Conservation (phyloP, 345 rosid genomes). For the Pistacia integerrima region DNA sequence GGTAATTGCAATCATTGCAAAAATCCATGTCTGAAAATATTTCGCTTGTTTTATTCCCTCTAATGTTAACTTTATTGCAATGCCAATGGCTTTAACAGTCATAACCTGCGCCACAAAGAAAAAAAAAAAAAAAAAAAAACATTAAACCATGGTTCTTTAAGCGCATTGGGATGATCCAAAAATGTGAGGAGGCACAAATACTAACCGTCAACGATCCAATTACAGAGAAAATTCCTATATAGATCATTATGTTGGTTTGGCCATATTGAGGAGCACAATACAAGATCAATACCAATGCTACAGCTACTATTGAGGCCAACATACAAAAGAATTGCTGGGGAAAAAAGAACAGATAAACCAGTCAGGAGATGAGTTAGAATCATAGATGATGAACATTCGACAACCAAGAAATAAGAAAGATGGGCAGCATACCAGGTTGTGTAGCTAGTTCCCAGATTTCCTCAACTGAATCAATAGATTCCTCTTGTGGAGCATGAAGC, state of each 20-base stretch:
- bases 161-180: slow-evolving; percentile 5
- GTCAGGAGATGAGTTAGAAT: slow-evolving; percentile 2
- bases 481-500: slow-evolving; percentile 71
- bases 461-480: slow-evolving; percentile 49
- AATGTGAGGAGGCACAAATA: not conserved
- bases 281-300: slow-evolving; percentile 58
- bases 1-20: slow-evolving; percentile 68
- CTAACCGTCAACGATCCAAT: slow-evolving; percentile 75
- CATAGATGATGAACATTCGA: slow-evolving; percentile 7
- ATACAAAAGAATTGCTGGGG: slow-evolving; percentile 77
- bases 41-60: slow-evolving; percentile 66
- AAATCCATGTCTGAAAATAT: slow-evolving; percentile 71
- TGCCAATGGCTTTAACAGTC: slow-evolving; percentile 84
- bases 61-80: slow-evolving; percentile 71
- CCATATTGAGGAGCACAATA: slow-evolving; percentile 74
- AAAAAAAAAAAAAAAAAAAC: not conserved
- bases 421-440: slow-evolving; percentile 55
- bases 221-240: slow-evolving; percentile 74
- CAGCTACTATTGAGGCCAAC: slow-evolving; percentile 57
- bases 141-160: not conserved
- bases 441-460: slow-evolving; percentile 75
- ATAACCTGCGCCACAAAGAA: slow-evolving; percentile 53
- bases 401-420: slow-evolving; percentile 7
- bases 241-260: slow-evolving; percentile 72
- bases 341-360: slow-evolving; percentile 2